Conservation (phyloP, 805 yeast genomes). For the Lipomyces lipofer region DNA sequence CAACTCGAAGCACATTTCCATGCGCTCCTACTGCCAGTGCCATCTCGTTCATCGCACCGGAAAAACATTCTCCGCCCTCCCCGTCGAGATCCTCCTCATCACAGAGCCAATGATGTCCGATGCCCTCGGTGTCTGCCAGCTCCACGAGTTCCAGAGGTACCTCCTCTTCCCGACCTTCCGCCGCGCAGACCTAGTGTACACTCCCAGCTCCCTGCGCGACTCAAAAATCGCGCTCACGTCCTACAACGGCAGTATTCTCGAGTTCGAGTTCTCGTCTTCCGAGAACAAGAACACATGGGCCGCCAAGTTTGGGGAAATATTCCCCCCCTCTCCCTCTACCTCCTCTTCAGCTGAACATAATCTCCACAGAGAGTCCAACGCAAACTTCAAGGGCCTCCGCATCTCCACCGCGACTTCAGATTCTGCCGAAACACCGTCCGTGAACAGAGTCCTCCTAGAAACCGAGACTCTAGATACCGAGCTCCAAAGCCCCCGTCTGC, state of each 20-base stretch:
- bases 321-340: constrained; percentile 22
- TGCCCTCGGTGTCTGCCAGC: constrained; percentile 29
- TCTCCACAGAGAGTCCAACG: not conserved
- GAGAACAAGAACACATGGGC: constrained; percentile 24
- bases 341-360: constrained; percentile 10
- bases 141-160: constrained; percentile 26
- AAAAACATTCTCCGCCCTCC: constrained; percentile 27
- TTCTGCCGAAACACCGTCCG: not conserved
- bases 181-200: constrained; percentile 24
- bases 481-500: constrained; percentile 21
- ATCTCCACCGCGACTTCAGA: constrained; percentile 4
- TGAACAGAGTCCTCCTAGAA: not conserved
- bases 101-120: constrained; percentile 23
- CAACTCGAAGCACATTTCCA: constrained; percentile 15
- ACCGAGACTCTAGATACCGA: constrained; percentile 23
- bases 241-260: constrained; percentile 20
- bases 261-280: constrained; percentile 21
- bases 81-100: constrained; percentile 26
- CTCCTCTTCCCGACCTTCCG: constrained; percentile 28
- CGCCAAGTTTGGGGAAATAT: constrained; percentile 10
- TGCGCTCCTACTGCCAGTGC: constrained; percentile 30
- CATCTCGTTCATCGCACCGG: constrained; percentile 25
- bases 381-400: constrained; percentile 15
- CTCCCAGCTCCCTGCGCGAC: not conserved
- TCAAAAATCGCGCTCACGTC: constrained; percentile 15